These are phyloP conservation scores for Avena eriantha DNA, from an alignment of 176 grass and related monocot genomes.

Conservation along the genomic window DNA sequence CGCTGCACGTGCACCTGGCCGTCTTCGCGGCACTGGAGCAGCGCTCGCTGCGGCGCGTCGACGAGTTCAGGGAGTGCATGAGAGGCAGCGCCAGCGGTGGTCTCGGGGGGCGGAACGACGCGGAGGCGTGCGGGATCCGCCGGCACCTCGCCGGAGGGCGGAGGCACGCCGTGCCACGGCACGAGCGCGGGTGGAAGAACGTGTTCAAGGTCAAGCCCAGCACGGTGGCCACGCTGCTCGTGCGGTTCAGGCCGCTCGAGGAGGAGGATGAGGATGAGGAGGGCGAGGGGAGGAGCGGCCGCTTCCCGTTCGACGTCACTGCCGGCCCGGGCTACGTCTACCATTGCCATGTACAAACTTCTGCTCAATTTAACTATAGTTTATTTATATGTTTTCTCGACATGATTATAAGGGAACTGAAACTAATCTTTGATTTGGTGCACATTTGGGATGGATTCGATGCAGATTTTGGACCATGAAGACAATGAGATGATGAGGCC, in stretches of 20 bases:
- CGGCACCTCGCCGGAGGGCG: constrained; percentile 40
- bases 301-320: constrained; percentile 71
- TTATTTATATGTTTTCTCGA: neutral
- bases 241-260: constrained; percentile 67
- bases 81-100: constrained; percentile 22
- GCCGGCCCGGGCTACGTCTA: constrained; percentile 86
- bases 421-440: neutral
- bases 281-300: neutral
- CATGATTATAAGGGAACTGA: neutral
- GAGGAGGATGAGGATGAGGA: neutral
- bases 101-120: constrained; percentile 56
- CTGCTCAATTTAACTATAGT: neutral
- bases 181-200: constrained; percentile 94
- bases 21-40: constrained; percentile 62
- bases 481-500: constrained; percentile 98
- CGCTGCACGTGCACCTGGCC: constrained; percentile 81
- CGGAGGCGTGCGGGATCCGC: constrained; percentile 39
- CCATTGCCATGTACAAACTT: constrained; percentile 73
- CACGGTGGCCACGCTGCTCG: constrained; percentile 60
- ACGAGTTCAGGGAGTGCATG: constrained; percentile 79
- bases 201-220: constrained; percentile 79
- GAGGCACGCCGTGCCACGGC: constrained; percentile 33
- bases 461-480: constrained; percentile 92
- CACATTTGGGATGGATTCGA: neutral
- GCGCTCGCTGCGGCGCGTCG: constrained; percentile 48